Evolutionary conservation across 2,329 filamentous ascomycete genomes (phyloP).

Genomic region (Colletotrichum acutatum): DNA sequence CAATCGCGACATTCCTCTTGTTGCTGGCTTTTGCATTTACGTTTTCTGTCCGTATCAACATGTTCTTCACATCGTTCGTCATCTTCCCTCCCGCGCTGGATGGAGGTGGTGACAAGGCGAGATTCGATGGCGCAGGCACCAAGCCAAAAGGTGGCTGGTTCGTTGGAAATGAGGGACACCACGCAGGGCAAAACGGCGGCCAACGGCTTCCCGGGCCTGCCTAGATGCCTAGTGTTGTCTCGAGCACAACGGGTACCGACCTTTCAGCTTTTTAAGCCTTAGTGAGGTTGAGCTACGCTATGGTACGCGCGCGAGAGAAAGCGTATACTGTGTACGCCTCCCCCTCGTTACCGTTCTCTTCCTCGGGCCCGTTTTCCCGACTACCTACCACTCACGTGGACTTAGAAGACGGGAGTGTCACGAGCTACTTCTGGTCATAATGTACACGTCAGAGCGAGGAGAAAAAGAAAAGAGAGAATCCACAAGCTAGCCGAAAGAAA

Average conservation of each 20-base stretch:
- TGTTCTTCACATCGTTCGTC: background rate
- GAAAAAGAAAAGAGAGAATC: background rate
- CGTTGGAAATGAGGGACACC: constrained; percentile 35
- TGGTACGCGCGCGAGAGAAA: background rate
- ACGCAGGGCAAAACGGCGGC: constrained; percentile 32
- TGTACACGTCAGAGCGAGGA: constrained; percentile 11
- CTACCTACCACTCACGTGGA: constrained; percentile 6
- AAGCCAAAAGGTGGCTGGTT: constrained; percentile 34
- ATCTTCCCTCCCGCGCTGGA: constrained; percentile 8
- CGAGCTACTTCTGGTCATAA: background rate
- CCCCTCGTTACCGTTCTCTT: constrained; percentile 4
- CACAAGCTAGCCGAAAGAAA: background rate
- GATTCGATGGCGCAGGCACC: constrained; percentile 25
- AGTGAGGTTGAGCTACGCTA: constrained; percentile 16
- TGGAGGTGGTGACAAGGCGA: background rate
- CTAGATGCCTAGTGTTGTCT: constrained; percentile 31
- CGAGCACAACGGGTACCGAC: constrained; percentile 32
- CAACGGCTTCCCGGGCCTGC: constrained; percentile 34
- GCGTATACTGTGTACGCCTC: background rate
- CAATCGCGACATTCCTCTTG: background rate
- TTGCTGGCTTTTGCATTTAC: background rate
- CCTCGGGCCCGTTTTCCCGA: background rate
- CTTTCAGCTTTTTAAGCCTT: constrained; percentile 34
- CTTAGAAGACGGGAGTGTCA: background rate
- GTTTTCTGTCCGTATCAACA: background rate